Percentiles rank a stretch among this genome's conserved stretches.
These are phyloP conservation scores for Quercus alba DNA, from an alignment of 306 rosid species.

Conservation along the genomic window DNA sequence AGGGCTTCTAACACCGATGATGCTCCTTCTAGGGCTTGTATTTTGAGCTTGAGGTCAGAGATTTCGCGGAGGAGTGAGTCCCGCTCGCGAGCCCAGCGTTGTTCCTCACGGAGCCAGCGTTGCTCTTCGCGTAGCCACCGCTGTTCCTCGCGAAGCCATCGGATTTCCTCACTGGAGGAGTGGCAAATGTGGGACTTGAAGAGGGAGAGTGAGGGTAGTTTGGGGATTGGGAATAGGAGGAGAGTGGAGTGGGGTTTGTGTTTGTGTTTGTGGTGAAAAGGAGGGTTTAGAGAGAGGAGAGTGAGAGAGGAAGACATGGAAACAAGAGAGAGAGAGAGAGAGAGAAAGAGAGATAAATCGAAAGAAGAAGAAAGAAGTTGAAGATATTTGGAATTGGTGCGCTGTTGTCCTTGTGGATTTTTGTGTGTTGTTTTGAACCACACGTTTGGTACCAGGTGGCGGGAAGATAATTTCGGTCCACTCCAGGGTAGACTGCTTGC, in stretches of 20 bases:
- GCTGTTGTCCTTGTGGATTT: not conserved
- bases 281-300: constrained; percentile 22
- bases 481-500: too few relatives aligned
- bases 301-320: constrained; percentile 24
- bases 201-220: constrained; percentile 17
- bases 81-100: constrained; percentile 70
- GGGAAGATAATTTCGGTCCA: not conserved
- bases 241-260: constrained; percentile 14
- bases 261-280: constrained; percentile 12
- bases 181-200: constrained; percentile 31
- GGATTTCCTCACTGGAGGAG: constrained; percentile 18
- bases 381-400: not conserved
- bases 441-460: constrained; percentile 11
- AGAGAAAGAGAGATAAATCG: constrained; percentile 8
- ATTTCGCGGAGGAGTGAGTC: constrained; percentile 63
- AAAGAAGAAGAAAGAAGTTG: not conserved
- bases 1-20: constrained; percentile 43
- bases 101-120: constrained; percentile 85
- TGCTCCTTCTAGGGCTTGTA: constrained; percentile 52
- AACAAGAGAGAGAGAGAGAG: not conserved
- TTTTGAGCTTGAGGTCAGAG: constrained; percentile 55
- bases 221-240: constrained; percentile 30
- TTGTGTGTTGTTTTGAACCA: not conserved
- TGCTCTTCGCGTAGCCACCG: constrained; percentile 92
- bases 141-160: constrained; percentile 42